Percentiles rank a stretch among this genome's conserved stretches.
These are phyloP conservation scores for Petunia secreta DNA, from an alignment of 257 asterid species.

Conservation along the genomic window DNA sequence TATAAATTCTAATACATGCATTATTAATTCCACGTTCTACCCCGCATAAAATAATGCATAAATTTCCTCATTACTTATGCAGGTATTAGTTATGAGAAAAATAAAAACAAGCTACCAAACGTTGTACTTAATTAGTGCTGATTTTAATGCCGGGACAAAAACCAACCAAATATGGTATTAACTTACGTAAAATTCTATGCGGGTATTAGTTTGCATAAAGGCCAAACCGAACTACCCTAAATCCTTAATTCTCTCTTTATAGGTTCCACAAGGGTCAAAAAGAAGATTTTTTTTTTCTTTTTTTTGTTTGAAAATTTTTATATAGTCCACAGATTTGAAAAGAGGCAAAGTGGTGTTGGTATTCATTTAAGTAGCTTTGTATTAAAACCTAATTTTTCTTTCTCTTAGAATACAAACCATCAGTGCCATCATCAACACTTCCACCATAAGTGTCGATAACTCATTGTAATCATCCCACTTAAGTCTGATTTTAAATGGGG, in stretches of 20 bases:
- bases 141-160: too few relatives aligned
- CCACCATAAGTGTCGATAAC: background rate
- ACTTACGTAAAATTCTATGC: too few relatives aligned
- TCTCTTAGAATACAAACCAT: background rate
- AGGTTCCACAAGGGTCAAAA: background rate
- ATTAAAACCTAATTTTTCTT: background rate
- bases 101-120: too few relatives aligned
- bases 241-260: background rate
- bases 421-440: background rate
- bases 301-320: background rate
- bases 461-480: background rate
- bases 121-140: too few relatives aligned
- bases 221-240: background rate
- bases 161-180: too few relatives aligned
- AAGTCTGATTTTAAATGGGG: background rate
- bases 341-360: constrained; percentile 8
- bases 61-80: too few relatives aligned
- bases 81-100: too few relatives aligned
- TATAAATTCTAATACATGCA: too few relatives aligned
- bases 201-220: too few relatives aligned
- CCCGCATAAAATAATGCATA: too few relatives aligned
- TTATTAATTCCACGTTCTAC: too few relatives aligned
- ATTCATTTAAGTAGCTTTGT: background rate
- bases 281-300: background rate
- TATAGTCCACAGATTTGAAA: background rate